These are phyloP conservation scores for Colletotrichum tofieldiae DNA, from an alignment of 2,329 filamentous ascomycete species.

Conservation along the genomic window DNA sequence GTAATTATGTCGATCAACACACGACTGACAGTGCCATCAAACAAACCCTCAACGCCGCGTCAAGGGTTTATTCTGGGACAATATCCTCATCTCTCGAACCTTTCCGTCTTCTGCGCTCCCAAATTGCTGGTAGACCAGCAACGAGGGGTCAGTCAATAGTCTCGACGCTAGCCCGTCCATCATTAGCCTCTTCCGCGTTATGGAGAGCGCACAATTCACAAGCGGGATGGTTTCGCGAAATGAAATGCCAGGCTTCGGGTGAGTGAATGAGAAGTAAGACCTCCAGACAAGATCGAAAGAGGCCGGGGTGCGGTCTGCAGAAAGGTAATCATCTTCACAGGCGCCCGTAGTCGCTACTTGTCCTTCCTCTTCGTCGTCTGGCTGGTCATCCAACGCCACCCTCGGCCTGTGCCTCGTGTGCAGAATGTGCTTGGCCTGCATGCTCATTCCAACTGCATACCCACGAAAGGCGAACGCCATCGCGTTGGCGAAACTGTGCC, in stretches of 20 bases:
- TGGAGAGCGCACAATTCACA: neutral
- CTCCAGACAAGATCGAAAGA: neutral
- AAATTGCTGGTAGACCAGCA: slow-evolving; percentile 18
- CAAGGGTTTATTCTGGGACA: slow-evolving; percentile 2
- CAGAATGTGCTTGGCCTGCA: slow-evolving; percentile 38
- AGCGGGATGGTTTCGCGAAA: slow-evolving; percentile 13
- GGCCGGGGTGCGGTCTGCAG: neutral
- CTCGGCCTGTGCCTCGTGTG: slow-evolving; percentile 30
- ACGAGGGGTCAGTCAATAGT: slow-evolving; percentile 21
- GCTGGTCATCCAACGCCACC: slow-evolving; percentile 19
- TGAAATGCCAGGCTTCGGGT: slow-evolving; percentile 14
- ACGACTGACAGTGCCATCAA: slow-evolving; percentile 14
- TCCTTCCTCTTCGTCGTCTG: neutral
- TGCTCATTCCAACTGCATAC: slow-evolving; percentile 25
- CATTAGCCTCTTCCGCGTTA: slow-evolving; percentile 19
- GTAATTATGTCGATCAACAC: slow-evolving; percentile 22
- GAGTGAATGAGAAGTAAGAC: neutral
- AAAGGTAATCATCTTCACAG: slow-evolving; percentile 16
- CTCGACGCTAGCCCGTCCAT: slow-evolving; percentile 25
- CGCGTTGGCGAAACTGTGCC: slow-evolving; percentile 1
- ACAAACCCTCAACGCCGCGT: slow-evolving; percentile 20
- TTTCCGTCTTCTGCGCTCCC: slow-evolving; percentile 4
- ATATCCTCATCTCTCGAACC: neutral
- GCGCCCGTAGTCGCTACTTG: slow-evolving; percentile 9
- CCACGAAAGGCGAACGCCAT: slow-evolving; percentile 9